Base-by-base conservation (phyloP, 345 rosid species). In the Erysimum cheiranthoides region DNA sequence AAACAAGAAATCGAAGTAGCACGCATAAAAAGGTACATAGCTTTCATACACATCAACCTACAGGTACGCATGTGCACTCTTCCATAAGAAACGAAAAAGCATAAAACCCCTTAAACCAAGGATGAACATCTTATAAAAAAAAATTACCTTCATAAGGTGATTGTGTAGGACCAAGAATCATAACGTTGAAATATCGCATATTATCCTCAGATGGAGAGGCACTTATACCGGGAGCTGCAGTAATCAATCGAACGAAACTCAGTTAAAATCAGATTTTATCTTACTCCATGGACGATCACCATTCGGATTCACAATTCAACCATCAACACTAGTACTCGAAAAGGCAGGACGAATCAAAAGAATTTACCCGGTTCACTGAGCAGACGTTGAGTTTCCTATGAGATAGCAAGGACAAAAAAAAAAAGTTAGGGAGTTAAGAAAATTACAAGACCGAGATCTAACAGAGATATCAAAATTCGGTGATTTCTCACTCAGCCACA, bases 171-270 rank as follows among this genome's bases (percentile, higher is more conserved):
- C 98, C 98, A 68, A 93, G 98, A 79, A 93, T 85, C 98, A 93
- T 93, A 61, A 93, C 98, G 71, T 91, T 93, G 70, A 93, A 93
- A 73, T 93, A 91, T 1, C 98, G 84, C 98, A 93, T 93, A 63
- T 93, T 91, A 50, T 93, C 98, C 80, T 93, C 98, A 0, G 97
- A 91, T 5, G 98, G 98, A 3, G 98, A 93, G 25, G 98, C 98
- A 79, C 98, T 93, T 28, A 93, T 93, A 66, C 98, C 98, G 0
- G 98, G 98, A 8, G 98, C 98, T 93, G 86, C 52, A 85, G 13
- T 65, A 53, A 71, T 59, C 59, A 38, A 72, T 80, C n/a, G 51
- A 18, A 62, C 66, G 5, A 62, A 73, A 64, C 34, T 63, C 36
- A 10, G 12, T 42, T 2, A 31, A 60, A 50, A 34, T 21, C 59